Evolutionary conservation across 768 basidiomycete species (phyloP).

Genomic region (Auricularia auricula-judae): DNA sequence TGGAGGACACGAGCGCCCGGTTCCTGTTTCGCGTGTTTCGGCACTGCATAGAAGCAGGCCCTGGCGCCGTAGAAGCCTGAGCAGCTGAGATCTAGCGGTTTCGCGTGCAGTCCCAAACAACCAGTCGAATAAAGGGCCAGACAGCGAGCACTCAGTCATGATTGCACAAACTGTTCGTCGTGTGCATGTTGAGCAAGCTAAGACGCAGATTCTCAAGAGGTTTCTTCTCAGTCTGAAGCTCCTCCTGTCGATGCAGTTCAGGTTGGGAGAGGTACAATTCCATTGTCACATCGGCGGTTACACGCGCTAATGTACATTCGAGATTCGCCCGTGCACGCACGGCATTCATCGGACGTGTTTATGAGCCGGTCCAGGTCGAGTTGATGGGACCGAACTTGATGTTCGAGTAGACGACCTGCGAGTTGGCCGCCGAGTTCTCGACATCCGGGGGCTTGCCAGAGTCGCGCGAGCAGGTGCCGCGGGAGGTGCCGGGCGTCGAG

Average conservation of each 20-base stretch:
- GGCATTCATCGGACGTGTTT: background rate
- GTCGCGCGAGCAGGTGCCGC: slow-evolving; percentile 38
- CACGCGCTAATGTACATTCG: background rate
- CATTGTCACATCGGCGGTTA: background rate
- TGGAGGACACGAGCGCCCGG: too few relatives aligned
- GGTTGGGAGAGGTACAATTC: background rate
- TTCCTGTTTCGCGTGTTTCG: background rate
- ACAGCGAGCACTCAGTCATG: too few relatives aligned
- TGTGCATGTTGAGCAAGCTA: too few relatives aligned
- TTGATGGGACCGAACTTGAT: slow-evolving; percentile 42
- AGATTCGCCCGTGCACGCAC: background rate
- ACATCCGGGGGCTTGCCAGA: slow-evolving; percentile 36
- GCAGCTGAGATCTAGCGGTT: background rate
- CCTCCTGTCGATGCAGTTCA: too few relatives aligned
- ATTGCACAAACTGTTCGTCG: too few relatives aligned
- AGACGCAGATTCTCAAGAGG: too few relatives aligned
- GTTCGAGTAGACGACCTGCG: slow-evolving; percentile 43
- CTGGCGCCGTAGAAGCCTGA: background rate
- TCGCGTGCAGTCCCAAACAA: background rate
- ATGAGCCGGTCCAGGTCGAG: slow-evolving; percentile 26
- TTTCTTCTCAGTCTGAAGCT: too few relatives aligned
- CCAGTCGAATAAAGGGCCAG: too few relatives aligned
- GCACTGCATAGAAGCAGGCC: background rate
- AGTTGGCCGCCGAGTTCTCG: slow-evolving; percentile 27
- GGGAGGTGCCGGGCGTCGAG: slow-evolving; percentile 29